Conservation (phyloP, 2,329 filamentous ascomycete species). For the Colletotrichum tropicicola region DNA sequence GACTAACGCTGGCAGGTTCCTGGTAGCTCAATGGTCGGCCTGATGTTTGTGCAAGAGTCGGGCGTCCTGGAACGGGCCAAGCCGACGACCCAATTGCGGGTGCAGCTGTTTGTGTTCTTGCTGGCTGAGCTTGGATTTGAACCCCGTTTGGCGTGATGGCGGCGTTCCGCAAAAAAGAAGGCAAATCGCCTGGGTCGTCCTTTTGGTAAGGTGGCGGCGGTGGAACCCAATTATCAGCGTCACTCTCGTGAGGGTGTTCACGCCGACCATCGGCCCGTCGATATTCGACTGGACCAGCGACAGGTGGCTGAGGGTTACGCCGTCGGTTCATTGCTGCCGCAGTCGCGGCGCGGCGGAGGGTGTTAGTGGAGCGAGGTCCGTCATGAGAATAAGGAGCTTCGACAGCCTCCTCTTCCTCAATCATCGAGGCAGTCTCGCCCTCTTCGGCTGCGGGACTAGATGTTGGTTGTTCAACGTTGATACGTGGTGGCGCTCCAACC, state of each 20-base stretch:
- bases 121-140: constrained; percentile 33
- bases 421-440: constrained; percentile 55
- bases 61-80: constrained; percentile 22
- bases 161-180: constrained; percentile 63
- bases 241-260: constrained; percentile 84
- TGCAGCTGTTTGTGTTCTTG: constrained; percentile 33
- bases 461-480: constrained; percentile 31
- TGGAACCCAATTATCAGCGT: constrained; percentile 89
- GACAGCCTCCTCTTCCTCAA: constrained; percentile 65
- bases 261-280: constrained; percentile 74
- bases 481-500: constrained; percentile 46
- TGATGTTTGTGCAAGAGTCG: constrained; percentile 19
- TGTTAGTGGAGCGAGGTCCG: constrained; percentile 74
- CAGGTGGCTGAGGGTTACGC: constrained; percentile 66
- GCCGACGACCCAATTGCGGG: constrained; percentile 23
- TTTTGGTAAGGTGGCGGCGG: constrained; percentile 83
- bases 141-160: constrained; percentile 47
- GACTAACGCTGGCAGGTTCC: constrained; percentile 10
- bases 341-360: constrained; percentile 76
- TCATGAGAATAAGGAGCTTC: constrained; percentile 79
- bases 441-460: constrained; percentile 40
- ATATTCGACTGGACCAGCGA: constrained; percentile 66
- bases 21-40: constrained; percentile 24
- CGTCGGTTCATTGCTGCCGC: constrained; percentile 79
- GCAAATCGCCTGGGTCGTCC: constrained; percentile 66